Evolutionary conservation across 2,329 filamentous ascomycete species (phyloP), one percentile per base, ranked within the genome.

Genomic region (Scleromitrula shiraiana): DNA sequence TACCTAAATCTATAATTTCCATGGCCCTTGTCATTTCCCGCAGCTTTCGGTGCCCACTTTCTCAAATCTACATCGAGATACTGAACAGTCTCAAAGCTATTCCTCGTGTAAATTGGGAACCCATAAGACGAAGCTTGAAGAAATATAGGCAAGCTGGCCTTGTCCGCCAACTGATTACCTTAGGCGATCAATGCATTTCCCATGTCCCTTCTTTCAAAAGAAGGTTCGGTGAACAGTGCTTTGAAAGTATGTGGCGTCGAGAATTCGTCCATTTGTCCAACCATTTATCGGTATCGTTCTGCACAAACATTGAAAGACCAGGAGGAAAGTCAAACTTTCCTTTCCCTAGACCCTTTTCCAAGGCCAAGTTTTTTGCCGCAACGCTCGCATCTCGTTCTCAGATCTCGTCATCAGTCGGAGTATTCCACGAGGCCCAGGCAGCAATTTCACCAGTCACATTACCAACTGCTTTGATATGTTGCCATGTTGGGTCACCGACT

Each of bases 41-140:
- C 24, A 17, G 39, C 46, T 17, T 30, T 30, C 14, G 23, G 14
- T 27, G 41, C 41, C 41, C 41, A 50, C 2, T 45, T 35, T 15
- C 41, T 49, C 26, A 50, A 35, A 39, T 45, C 35, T n/a, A 50
- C 22, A 41, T 46, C 35, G 6, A 46, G 20, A 19, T n/a, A 26
- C 20, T 50, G 41, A 9, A 41, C 41, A 12, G 35, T 46, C 22
- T 50, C 41, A 23, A 41, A 46, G 3, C 47, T 35, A 33, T 39
- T 32, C 41, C 46, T 50, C 5, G 9, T 15, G 20, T 50, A 36
- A 40, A 50, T 9, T 5, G 41, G 35, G 26, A 32, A 41, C 3
- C 47, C 41, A 15, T 32, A 50, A 5, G 47, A 41, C 6, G 33
- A 38, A 35, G 33, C 35, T 30, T 36, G 41, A 5, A 40, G 26